Percentiles rank a stretch among this genome's conserved stretches.
These are phyloP conservation scores for Loxodes magnus DNA, from an alignment of 73 alveolate genomes.

Conservation along the genomic window DNA sequence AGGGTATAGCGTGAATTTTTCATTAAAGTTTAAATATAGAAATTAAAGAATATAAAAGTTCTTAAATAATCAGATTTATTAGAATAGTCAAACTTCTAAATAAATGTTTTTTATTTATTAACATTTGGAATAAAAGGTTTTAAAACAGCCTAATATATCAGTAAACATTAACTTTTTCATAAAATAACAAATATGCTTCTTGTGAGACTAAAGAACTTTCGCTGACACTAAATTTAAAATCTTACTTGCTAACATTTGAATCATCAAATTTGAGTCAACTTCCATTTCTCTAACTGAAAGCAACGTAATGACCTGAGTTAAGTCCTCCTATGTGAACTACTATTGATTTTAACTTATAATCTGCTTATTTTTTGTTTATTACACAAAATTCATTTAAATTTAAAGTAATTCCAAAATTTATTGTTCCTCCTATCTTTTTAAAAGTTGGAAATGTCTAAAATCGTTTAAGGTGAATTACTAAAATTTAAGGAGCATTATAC, in stretches of 20 bases:
- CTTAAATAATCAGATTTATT: no score
- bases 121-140: no score
- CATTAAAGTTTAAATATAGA: no score
- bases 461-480: neutral
- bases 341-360: neutral
- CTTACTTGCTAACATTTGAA: neutral
- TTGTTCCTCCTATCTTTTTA: neutral
- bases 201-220: no score
- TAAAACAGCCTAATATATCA: no score
- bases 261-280: neutral
- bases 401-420: neutral
- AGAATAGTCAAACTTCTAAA: no score
- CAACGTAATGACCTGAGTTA: constrained; percentile 2
- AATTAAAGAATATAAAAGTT: no score
- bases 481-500: neutral
- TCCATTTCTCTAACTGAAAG: neutral
- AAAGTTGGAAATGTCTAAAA: neutral
- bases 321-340: constrained; percentile 1
- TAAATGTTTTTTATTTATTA: no score
- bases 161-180: no score
- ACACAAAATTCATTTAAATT: neutral
- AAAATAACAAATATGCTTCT: no score
- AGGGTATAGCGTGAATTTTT: no score
- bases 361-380: neutral
- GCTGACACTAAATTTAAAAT: no score